Conservation (phyloP, 306 rosid species). For the Cucumis hystrix region DNA sequence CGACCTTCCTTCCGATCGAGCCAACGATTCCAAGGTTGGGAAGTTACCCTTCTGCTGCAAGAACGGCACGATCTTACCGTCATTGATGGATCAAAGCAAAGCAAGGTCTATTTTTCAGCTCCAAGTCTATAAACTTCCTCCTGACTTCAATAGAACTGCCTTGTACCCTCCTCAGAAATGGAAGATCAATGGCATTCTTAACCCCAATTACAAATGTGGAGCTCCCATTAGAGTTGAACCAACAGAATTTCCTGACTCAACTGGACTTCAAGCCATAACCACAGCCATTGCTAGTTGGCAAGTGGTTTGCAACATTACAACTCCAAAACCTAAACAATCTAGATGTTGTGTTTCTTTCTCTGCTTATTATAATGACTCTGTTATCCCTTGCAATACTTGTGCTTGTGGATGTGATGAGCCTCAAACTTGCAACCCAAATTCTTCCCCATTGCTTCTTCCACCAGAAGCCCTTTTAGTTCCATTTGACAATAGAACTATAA, state of each 20-base stretch:
- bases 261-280: slow-evolving; percentile 33
- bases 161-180: slow-evolving; percentile 63
- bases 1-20: slow-evolving; percentile 47
- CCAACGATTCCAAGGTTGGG: slow-evolving; percentile 47
- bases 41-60: slow-evolving; percentile 62
- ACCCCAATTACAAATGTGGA: slow-evolving; percentile 53
- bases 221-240: slow-evolving; percentile 53
- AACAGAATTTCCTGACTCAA: slow-evolving; percentile 49
- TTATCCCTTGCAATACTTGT: slow-evolving; percentile 72
- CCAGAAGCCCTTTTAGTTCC: slow-evolving; percentile 63
- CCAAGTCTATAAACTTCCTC: slow-evolving; percentile 59
- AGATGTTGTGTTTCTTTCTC: slow-evolving; percentile 80
- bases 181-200: slow-evolving; percentile 45
- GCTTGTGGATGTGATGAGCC: slow-evolving; percentile 58
- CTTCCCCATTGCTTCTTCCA: slow-evolving; percentile 38
- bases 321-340: slow-evolving; percentile 27
- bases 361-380: slow-evolving; percentile 55
- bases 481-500: slow-evolving; percentile 39
- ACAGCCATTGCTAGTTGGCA: slow-evolving; percentile 71
- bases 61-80: slow-evolving; percentile 61
- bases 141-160: slow-evolving; percentile 53
- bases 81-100: slow-evolving; percentile 32
- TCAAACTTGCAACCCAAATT: slow-evolving; percentile 24
- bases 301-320: slow-evolving; percentile 56
- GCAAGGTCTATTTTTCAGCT: slow-evolving; percentile 56